Evolutionary conservation across 345 rosid species (phyloP), one percentile per base, ranked within the genome.

Genomic region (Brassica cretica): DNA sequence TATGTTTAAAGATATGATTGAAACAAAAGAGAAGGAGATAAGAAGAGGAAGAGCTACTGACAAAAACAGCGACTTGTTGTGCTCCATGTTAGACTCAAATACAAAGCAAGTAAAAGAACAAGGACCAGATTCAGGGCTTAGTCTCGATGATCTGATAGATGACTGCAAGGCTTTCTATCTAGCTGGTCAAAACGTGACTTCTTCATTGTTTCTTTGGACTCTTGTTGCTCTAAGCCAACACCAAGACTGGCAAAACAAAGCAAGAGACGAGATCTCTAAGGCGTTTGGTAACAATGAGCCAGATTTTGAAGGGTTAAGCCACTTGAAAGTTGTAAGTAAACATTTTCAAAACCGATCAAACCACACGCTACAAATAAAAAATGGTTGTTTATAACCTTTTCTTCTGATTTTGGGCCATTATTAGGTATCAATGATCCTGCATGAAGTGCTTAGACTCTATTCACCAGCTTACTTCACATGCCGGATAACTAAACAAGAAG

Each of bases 161-260:
- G 92, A 89, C 58, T 89, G 96, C 73, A 88, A 89, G 73, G 75
- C 85, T 27, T 86, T 91, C 73, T 91, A 89, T 74, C 73, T 88
- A 11, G 92, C 92, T n/a, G 91, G 95, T 27, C 90, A 91, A 72
- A 88, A 87, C 55, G 86, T 90, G 18, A 84, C 90, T 9, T 67
- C 91, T 24, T 73, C 80, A 39, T 72, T 88, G 69, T 75, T 87
- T 53, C 82, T 84, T 35, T 89, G 93, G 96, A 74, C 88, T 8
- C 56, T 81, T 72, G 72, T 91, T 77, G 77, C 86, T 65, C 49
- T 88, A 71, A 80, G 89, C 64, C 72, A 81, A 18, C 86, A 89
- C 69, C 87, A 81, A 51, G 80, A 82, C n/a, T 87, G 93, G 93
- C 93, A 89, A 75, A 78, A 25, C 37, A 81, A 79, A 63, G 84